Evolutionary conservation across 1,284 basidiomycete species (phyloP), one percentile per base, ranked within the genome.

Genomic region (Ustilago shanxiensis): DNA sequence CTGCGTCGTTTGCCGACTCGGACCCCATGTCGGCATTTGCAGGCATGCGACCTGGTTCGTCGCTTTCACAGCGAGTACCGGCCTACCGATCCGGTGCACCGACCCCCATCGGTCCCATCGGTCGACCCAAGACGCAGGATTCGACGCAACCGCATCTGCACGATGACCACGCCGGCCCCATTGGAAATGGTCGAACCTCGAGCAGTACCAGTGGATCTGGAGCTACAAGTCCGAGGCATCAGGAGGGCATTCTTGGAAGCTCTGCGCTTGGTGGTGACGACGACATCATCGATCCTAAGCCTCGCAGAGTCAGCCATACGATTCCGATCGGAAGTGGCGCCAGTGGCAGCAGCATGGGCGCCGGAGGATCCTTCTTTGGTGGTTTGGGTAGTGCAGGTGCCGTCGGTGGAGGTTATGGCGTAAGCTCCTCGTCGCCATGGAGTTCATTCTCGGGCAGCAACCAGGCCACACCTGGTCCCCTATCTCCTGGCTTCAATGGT

Each of bases 261-360:
- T 80, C 83, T 7, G 84, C 84, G 29, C 77, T 85, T 7, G 81
- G 83, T 33, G 82, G 77, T n/a, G 84, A 85, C 49, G 84, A 85
- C 70, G 84, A 85, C 72, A 75, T 83, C 24, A 69, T 85, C 31
- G 80, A 83, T 62, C 84, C 84, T 31, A 73, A 77, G 55, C 81
- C 78, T 28, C 67, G 81, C 29, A 57, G 83, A n/a, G 72, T 72
- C 22, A 77, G 77, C 35, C 73, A 80, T 60, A 79, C 81, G 6
- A 71, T 77, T n/a, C 68, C 81, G 24, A 75, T 79, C 45, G 68
- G 68, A 11, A 63, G 73, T 28, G 70, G 70, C 20, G 62, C 74
- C 3, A 55, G 33, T 20, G 74, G 69, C 29, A 65, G 73, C 68
- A 68, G 54, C 49, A 53, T 64, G 67, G 52, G 74, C 63, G 47